Base-by-base conservation (phyloP, 768 basidiomycete species). In the Phanerodontia chrysosporium region DNA sequence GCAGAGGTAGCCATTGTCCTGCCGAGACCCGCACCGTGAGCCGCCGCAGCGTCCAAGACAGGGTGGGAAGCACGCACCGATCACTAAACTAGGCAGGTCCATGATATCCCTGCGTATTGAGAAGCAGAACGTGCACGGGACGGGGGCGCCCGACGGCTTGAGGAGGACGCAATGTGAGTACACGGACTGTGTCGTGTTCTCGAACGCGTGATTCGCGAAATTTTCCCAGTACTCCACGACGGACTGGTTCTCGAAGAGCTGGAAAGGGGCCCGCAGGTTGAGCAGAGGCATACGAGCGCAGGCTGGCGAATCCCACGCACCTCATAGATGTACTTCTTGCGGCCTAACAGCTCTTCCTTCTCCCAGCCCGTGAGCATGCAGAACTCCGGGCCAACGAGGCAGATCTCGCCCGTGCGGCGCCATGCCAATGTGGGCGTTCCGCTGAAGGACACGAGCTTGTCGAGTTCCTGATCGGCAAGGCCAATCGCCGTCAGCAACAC, bases 381-480 rank as follows among this genome's bases (percentile, higher is more conserved):
- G 69, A 99, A 98, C 74, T 99, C 97, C 5, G 93, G 90, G 0
- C 95, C 95, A 49, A 95, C 97, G 48, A 97, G 86, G 68, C 94
- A 95, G 25, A 99, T 95, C 75, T 99, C 97, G 66, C 97, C 97
- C 21, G 97, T 99, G 52, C 97, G 82, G 46, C 97, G 87, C 96
- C 96, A 99, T 12, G 96, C 91, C 44, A 95, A 94, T 1, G 96
- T 98, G 2, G 96, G 96, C 28, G 96, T 98, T 12, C 96, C 96
- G 65, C 90, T 95, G 72, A 92, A 97, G 53, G 93, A 94, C 59
- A 98, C 97, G 61, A 98, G 82, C 75, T 97, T 98, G 74, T 97
- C 93, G 58, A 98, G 81, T 78, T 98, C 96, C 93, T 96, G 44
- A 22, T 24, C n/a, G 49, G 22, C 49, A 28, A 54, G 16, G 36